phyloP scores from a whole-genome alignment of 768 basidiomycete genomes.

The Omphalotus guepiniiformis region DNA sequence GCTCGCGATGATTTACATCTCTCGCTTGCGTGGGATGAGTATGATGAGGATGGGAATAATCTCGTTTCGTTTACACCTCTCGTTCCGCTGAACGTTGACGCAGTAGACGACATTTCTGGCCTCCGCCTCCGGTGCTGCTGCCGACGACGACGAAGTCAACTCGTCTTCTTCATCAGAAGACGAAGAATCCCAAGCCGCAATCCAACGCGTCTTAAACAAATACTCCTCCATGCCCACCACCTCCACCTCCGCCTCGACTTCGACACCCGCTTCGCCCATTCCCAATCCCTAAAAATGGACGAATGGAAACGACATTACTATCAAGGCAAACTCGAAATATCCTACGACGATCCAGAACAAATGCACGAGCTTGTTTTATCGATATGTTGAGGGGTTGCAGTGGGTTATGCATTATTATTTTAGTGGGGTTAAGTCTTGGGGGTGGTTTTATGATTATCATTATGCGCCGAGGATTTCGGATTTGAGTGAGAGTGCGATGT shows the following conservation, averaged over 20 bases:
- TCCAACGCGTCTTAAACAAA: constrained; percentile 81
- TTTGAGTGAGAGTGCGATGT: constrained; percentile 27
- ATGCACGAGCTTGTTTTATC: constrained; percentile 69
- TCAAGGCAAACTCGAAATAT: constrained; percentile 84
- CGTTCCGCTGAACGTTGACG: constrained; percentile 59
- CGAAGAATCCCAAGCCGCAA: constrained; percentile 65
- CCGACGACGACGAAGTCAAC: no score
- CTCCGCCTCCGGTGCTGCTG: no score
- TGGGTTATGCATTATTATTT: constrained; percentile 99
- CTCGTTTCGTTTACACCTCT: constrained; percentile 51
- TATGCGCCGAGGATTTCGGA: constrained; percentile 96
- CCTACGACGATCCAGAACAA: constrained; percentile 61
- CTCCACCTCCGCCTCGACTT: no score
- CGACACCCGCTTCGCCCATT: constrained; percentile 72
- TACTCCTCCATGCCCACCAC: no score
- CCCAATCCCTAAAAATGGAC: constrained; percentile 78
- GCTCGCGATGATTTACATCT: constrained; percentile 77
- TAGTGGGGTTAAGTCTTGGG: constrained; percentile 94
- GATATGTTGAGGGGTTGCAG: constrained; percentile 91
- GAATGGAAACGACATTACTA: constrained; percentile 94
- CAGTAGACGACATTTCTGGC: no score
- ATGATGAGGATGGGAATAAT: constrained; percentile 77
- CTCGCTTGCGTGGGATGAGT: constrained; percentile 88
- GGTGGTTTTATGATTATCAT: constrained; percentile 99
- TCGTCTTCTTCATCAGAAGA: no score